Conservation (phyloP, 371 early-diverging fungal genomes). For the Batkoa obscura region DNA sequence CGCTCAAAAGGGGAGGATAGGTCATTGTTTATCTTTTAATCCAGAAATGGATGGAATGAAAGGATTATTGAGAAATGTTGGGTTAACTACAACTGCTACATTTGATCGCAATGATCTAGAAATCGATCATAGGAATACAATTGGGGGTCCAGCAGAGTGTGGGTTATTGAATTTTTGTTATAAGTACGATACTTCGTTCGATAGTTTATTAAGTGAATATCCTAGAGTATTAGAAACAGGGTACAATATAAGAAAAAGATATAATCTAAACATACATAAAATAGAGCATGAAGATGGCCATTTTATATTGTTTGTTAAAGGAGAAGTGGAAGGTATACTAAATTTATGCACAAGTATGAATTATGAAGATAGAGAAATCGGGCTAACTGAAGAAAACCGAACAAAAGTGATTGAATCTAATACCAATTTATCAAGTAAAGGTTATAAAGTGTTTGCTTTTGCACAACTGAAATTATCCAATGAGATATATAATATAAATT, state of each 20-base stretch:
- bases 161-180: constrained; percentile 67
- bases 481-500: constrained; percentile 39
- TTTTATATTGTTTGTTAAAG: constrained; percentile 66
- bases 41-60: constrained; percentile 33
- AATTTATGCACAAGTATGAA: constrained; percentile 46
- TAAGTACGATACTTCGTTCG: constrained; percentile 35
- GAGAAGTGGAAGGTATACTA: constrained; percentile 84
- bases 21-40: constrained; percentile 10
- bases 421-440: constrained; percentile 64
- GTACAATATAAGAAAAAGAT: constrained; percentile 87
- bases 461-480: constrained; percentile 48
- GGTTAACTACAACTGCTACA: constrained; percentile 60
- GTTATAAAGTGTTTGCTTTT: constrained; percentile 88
- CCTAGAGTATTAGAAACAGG: constrained; percentile 91
- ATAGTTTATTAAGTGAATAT: constrained; percentile 34
- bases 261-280: constrained; percentile 70
- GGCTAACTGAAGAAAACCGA: constrained; percentile 34
- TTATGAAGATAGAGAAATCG: constrained; percentile 18
- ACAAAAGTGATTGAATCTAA: constrained; percentile 47
- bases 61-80: constrained; percentile 45
- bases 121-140: constrained; percentile 39
- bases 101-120: constrained; percentile 77
- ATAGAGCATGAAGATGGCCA: constrained; percentile 35
- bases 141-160: constrained; percentile 85
- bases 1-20: constrained; percentile 29